phyloP scores from a whole-genome alignment of 768 basidiomycete species.

The Russula vinacea region DNA sequence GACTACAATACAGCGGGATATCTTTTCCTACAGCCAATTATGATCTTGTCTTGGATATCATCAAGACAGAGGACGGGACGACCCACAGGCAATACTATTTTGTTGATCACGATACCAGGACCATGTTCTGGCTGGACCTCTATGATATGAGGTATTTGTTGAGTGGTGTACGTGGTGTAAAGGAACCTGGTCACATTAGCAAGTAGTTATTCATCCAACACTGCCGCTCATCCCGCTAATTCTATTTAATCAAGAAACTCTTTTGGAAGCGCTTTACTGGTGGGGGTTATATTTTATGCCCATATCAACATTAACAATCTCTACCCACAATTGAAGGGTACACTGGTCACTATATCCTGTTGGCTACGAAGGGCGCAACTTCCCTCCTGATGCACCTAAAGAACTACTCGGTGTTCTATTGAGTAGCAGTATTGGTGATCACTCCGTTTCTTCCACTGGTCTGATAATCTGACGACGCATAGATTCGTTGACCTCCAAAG shows the following conservation, averaged over 20 bases:
- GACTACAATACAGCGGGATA: background rate
- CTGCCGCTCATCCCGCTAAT: background rate
- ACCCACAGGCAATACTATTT: constrained; percentile 15
- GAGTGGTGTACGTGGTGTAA: background rate
- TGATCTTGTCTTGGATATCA: constrained; percentile 20
- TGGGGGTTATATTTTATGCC: background rate
- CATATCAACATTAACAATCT: background rate
- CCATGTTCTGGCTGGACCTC: constrained; percentile 8
- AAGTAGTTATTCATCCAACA: constrained; percentile 1
- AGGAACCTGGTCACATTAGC: constrained; percentile 16
- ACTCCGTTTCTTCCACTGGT: background rate
- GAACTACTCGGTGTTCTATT: constrained; percentile 8
- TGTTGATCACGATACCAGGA: constrained; percentile 9
- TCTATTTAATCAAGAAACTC: constrained; percentile 1
- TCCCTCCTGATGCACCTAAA: constrained; percentile 1
- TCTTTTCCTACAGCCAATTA: background rate
- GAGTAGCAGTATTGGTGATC: constrained; percentile 16
- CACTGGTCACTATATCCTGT: constrained; percentile 24
- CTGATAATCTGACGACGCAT: background rate
- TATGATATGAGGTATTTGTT: background rate
- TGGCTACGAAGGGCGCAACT: background rate
- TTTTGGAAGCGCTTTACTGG: constrained; percentile 21
- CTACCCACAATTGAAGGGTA: background rate
- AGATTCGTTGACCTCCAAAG: constrained; percentile 20
- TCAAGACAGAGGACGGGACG: background rate